These are phyloP conservation scores for Monosporascus sp. DNA, from an alignment of 2,329 filamentous ascomycete genomes.

Conservation along the genomic window DNA sequence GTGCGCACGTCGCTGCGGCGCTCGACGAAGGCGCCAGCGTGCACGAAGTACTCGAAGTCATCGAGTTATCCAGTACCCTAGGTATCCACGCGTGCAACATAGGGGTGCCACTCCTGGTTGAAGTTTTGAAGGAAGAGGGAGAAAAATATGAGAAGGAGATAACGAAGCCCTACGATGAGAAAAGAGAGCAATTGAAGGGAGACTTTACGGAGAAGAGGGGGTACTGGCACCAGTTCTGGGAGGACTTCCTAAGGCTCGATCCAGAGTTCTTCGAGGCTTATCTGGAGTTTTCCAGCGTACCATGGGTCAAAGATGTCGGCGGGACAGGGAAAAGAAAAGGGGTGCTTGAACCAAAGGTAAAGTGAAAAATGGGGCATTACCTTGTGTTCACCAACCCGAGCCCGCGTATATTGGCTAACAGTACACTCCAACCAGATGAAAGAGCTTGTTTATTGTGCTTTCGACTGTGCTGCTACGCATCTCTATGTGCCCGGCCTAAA, in stretches of 20 bases:
- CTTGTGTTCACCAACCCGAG: too few species aligned
- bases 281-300: conserved; percentile 37
- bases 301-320: conserved; percentile 29
- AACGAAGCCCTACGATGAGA: conserved; percentile 27
- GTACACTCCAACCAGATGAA: conserved; percentile 23
- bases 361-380: not conserved
- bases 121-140: conserved; percentile 39
- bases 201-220: conserved; percentile 39
- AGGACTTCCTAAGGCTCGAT: conserved; percentile 36
- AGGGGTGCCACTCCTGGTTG: conserved; percentile 38
- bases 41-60: conserved; percentile 38
- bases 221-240: conserved; percentile 41
- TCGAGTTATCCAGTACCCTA: conserved; percentile 36
- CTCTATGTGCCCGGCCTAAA: conserved; percentile 41
- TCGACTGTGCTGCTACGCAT: conserved; percentile 41
- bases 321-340: conserved; percentile 17
- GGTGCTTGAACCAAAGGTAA: conserved; percentile 36
- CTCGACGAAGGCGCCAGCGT: conserved; percentile 32
- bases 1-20: conserved; percentile 33
- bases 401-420: too few species aligned
- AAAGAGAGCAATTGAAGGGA: conserved; percentile 30
- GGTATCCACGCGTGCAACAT: conserved; percentile 43
- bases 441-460: conserved; percentile 42
- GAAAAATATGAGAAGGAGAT: conserved; percentile 16
- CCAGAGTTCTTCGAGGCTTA: conserved; percentile 44